phyloP scores from a whole-genome alignment of 495 filamentous ascomycete species.

The Penicillium daleae region DNA sequence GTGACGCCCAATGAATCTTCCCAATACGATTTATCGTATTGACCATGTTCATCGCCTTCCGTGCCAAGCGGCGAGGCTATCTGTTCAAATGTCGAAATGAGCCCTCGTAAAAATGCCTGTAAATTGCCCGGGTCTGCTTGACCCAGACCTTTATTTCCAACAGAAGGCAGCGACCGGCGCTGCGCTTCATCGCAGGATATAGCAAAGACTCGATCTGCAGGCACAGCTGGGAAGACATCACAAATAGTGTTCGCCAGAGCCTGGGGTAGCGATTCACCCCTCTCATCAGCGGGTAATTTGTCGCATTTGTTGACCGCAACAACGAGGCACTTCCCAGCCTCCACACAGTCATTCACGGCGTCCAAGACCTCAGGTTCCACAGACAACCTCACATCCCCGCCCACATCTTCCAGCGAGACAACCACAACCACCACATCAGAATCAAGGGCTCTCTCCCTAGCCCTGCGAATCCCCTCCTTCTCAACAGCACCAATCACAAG shows the following conservation, averaged over 20 bases:
- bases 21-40: slow-evolving; percentile 59
- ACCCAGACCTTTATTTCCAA: not conserved
- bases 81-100: slow-evolving; percentile 68
- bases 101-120: slow-evolving; percentile 64
- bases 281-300: slow-evolving; percentile 37
- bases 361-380: slow-evolving; percentile 63
- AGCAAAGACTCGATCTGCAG: slow-evolving; percentile 52
- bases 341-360: slow-evolving; percentile 57
- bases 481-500: slow-evolving; percentile 73
- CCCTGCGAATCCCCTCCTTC: slow-evolving; percentile 86
- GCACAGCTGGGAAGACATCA: slow-evolving; percentile 42
- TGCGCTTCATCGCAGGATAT: slow-evolving; percentile 69
- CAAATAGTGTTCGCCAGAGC: slow-evolving; percentile 27
- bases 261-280: slow-evolving; percentile 19
- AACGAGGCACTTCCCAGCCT: slow-evolving; percentile 62
- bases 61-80: slow-evolving; percentile 66
- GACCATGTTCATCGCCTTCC: slow-evolving; percentile 41
- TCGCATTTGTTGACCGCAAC: slow-evolving; percentile 87
- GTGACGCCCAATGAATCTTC: slow-evolving; percentile 89
- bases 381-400: slow-evolving; percentile 37
- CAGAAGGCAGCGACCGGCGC: slow-evolving; percentile 4
- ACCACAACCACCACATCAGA: slow-evolving; percentile 89
- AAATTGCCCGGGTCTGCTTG: slow-evolving; percentile 64
- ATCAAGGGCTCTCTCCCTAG: slow-evolving; percentile 75
- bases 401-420: slow-evolving; percentile 62